These are phyloP conservation scores for Penicillium janthinellum DNA, from an alignment of 2,329 filamentous ascomycete species.

Conservation along the genomic window DNA sequence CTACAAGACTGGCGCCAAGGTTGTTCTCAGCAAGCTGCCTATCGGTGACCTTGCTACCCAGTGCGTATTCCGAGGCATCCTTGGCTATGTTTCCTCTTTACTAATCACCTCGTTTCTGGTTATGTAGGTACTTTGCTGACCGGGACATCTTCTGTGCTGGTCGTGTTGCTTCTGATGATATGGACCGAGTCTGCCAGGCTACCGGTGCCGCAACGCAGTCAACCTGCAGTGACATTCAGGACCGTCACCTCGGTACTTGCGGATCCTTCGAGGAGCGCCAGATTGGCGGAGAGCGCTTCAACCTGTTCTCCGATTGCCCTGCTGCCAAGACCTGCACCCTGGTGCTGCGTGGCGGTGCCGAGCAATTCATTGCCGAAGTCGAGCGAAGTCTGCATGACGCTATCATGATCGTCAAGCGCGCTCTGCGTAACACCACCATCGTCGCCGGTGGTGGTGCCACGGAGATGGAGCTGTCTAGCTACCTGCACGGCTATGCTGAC, in stretches of 20 bases:
- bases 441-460: conserved; percentile 91
- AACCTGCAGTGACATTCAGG: conserved; percentile 91
- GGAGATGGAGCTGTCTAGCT: conserved; percentile 96
- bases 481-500: conserved; percentile 90
- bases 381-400: conserved; percentile 97
- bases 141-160: conserved; percentile 98
- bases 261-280: conserved; percentile 92
- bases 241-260: conserved; percentile 87
- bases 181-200: conserved; percentile 94
- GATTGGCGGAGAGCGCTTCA: conserved; percentile 96
- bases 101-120: not conserved
- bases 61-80: conserved; percentile 38
- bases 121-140: conserved; percentile 78
- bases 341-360: conserved; percentile 89
- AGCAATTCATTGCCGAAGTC: conserved; percentile 98
- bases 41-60: conserved; percentile 98
- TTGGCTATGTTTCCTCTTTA: conserved; percentile 16
- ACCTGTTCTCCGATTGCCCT: conserved; percentile 96
- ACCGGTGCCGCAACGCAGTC: conserved; percentile 91
- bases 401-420: conserved; percentile 99
- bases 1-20: conserved; percentile 92
- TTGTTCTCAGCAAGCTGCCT: conserved; percentile 93
- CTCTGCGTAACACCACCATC: conserved; percentile 90
- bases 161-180: conserved; percentile 84
- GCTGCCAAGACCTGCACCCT: conserved; percentile 96